phyloP scores from a whole-genome alignment of 1,284 basidiomycete species.

The Cutaneotrichosporon spelunceum region DNA sequence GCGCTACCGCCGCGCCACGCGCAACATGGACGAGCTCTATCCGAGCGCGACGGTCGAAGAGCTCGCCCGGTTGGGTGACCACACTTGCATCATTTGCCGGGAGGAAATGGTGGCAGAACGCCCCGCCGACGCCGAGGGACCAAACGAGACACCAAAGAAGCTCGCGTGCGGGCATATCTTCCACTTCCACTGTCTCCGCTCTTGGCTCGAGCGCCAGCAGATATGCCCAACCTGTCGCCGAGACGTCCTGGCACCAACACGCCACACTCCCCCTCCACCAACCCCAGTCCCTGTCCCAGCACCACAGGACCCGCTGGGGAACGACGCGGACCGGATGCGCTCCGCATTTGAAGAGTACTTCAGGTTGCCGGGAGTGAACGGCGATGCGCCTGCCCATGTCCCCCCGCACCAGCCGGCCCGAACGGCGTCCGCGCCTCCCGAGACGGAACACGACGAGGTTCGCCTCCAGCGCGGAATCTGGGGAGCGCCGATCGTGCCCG shows the following conservation, averaged over 20 bases:
- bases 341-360: constrained; percentile 44
- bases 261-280: not conserved
- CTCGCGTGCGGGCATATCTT: constrained; percentile 95
- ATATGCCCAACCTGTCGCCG: constrained; percentile 92
- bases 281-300: not conserved
- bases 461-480: constrained; percentile 42
- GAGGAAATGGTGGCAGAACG: constrained; percentile 76
- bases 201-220: constrained; percentile 93
- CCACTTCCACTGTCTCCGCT: constrained; percentile 94
- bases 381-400: constrained; percentile 26
- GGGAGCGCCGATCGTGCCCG: constrained; percentile 44
- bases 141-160: constrained; percentile 94
- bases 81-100: constrained; percentile 97
- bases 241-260: constrained; percentile 66
- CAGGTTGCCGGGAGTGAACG: constrained; percentile 27
- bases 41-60: constrained; percentile 89
- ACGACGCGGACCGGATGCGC: constrained; percentile 24
- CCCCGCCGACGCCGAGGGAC: constrained; percentile 58
- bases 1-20: constrained; percentile 87
- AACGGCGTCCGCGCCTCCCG: constrained; percentile 5
- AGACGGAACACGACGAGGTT: constrained; percentile 23
- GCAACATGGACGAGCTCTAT: constrained; percentile 95
- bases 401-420: constrained; percentile 8
- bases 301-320: not conserved
- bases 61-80: constrained; percentile 72